These are phyloP conservation scores for Podospora australis DNA, from an alignment of 495 filamentous ascomycete species.

Conservation along the genomic window DNA sequence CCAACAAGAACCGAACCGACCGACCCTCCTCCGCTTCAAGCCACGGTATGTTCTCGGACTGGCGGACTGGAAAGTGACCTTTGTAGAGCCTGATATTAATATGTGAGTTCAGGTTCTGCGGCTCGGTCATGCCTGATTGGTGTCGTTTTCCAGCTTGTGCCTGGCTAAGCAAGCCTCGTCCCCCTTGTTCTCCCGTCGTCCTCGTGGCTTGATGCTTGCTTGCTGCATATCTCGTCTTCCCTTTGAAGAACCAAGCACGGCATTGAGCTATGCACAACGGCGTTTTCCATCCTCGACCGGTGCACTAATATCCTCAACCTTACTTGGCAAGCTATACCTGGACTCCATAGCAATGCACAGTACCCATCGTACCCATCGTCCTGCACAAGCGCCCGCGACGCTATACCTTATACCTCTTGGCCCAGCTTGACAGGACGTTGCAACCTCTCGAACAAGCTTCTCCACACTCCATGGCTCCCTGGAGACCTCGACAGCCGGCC, in stretches of 20 bases:
- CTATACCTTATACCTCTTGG: constrained; percentile 9
- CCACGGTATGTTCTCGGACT: constrained; percentile 12
- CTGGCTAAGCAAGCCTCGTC: constrained; percentile 24
- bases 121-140: constrained; percentile 23
- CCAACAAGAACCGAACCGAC: constrained; percentile 21
- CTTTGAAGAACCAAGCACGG: too few relatives aligned
- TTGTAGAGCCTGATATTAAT: constrained; percentile 27
- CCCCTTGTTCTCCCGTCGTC: constrained; percentile 16
- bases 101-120: constrained; percentile 28
- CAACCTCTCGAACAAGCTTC: constrained; percentile 15
- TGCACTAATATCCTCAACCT: constrained; percentile 26
- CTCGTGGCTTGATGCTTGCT: constrained; percentile 2
- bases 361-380: constrained; percentile 10
- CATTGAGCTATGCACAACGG: constrained; percentile 23
- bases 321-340: constrained; percentile 23
- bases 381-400: constrained; percentile 14
- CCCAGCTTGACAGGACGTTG: constrained; percentile 7
- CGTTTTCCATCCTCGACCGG: constrained; percentile 1
- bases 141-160: constrained; percentile 19
- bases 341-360: constrained; percentile 3
- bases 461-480: constrained; percentile 21
- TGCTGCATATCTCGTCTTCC: too few relatives aligned
- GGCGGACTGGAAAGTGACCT: constrained; percentile 22
- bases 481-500: constrained; percentile 20
- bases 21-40: constrained; percentile 10